phyloP scores from a whole-genome alignment of 306 rosid genomes.

The Fragaria nilgerrensis region DNA sequence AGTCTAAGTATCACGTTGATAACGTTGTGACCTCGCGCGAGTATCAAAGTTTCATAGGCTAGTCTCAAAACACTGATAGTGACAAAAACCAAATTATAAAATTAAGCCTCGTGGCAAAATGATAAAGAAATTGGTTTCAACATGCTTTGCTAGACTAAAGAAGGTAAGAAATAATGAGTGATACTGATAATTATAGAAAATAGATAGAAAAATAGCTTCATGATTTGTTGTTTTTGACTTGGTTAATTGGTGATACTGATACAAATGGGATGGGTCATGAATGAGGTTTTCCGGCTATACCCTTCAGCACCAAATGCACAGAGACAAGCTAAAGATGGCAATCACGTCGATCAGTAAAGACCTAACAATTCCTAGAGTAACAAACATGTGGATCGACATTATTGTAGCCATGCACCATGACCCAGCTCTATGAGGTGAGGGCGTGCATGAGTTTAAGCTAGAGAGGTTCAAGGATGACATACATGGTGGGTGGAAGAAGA shows the following conservation, averaged over 20 bases:
- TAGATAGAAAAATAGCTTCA: neutral
- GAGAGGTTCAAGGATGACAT: conserved; percentile 57
- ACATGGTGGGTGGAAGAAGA: conserved; percentile 70
- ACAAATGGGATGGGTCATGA: conserved; percentile 92
- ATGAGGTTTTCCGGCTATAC: conserved; percentile 66
- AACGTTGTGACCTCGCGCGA: too few relatives aligned
- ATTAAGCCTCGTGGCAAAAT: too few relatives aligned
- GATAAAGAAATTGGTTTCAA: too few relatives aligned
- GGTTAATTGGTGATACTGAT: neutral
- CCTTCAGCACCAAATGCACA: conserved; percentile 82
- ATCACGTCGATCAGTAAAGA: conserved; percentile 34
- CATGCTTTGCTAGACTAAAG: conserved; percentile 24
- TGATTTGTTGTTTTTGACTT: neutral
- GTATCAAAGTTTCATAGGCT: too few relatives aligned
- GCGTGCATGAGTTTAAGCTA: conserved; percentile 53
- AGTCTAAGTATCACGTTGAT: too few relatives aligned
- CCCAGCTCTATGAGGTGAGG: too few relatives aligned
- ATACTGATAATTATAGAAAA: too few relatives aligned
- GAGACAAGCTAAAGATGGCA: conserved; percentile 73
- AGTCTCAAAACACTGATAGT: too few relatives aligned
- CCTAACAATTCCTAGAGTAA: conserved; percentile 34
- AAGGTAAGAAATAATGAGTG: too few relatives aligned
- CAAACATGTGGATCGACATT: too few relatives aligned
- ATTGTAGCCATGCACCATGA: too few relatives aligned
- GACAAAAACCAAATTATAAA: too few relatives aligned